These are phyloP conservation scores for Aspergillus ochraceoroseus DNA, from an alignment of 2,329 filamentous ascomycete species.

Conservation along the genomic window DNA sequence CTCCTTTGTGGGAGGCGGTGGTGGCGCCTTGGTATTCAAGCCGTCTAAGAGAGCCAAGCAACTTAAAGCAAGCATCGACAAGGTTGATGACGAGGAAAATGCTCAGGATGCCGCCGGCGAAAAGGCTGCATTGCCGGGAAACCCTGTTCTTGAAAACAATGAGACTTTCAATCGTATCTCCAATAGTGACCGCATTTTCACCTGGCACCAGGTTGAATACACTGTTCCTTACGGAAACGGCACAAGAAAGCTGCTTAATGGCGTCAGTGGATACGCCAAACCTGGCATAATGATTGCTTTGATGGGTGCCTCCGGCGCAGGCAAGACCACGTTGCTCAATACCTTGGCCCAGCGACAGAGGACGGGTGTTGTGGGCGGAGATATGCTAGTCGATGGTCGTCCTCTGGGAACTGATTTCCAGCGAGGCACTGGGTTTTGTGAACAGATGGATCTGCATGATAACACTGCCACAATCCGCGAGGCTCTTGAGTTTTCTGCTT, in stretches of 20 bases:
- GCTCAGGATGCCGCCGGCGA: constrained; percentile 30
- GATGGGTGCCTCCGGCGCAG: constrained; percentile 75
- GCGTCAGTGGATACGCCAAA: constrained; percentile 71
- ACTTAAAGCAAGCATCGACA: constrained; percentile 43
- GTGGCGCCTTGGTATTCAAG: constrained; percentile 66
- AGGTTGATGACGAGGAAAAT: constrained; percentile 57
- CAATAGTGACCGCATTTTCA: constrained; percentile 62
- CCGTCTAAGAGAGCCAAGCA: constrained; percentile 59
- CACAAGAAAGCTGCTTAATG: constrained; percentile 59
- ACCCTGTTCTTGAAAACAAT: constrained; percentile 27
- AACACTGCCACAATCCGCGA: constrained; percentile 61
- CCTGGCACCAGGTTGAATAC: constrained; percentile 66
- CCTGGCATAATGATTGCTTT: constrained; percentile 75
- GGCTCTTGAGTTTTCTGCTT: constrained; percentile 63
- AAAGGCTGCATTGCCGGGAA: constrained; percentile 26
- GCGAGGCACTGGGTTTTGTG: constrained; percentile 64
- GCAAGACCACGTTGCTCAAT: constrained; percentile 78
- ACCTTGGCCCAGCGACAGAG: constrained; percentile 69
- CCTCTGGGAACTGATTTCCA: constrained; percentile 60
- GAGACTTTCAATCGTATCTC: constrained; percentile 43
- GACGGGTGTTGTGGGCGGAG: constrained; percentile 59
- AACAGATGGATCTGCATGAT: constrained; percentile 69
- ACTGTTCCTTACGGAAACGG: constrained; percentile 58
- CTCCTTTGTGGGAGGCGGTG: constrained; percentile 56
- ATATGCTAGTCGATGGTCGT: constrained; percentile 67